phyloP scores from a whole-genome alignment of 1,284 basidiomycete genomes.

The Malassezia vespertilionis region DNA sequence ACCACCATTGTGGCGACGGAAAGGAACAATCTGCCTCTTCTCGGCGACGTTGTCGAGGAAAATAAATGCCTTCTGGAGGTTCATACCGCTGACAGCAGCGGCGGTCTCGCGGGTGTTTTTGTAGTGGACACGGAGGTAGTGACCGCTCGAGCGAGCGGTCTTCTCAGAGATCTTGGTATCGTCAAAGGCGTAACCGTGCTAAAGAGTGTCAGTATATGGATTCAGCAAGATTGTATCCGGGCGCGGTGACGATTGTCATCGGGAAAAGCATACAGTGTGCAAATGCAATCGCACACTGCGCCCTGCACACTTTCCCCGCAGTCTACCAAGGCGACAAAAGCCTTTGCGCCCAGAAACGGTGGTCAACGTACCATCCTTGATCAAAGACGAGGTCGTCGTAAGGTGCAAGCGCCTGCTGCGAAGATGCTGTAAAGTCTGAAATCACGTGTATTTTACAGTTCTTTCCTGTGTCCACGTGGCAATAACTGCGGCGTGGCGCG shows the following conservation, averaged over 20 bases:
- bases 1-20: conserved; percentile 91
- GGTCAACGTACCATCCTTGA: conserved; percentile 14
- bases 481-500: too few relatives aligned
- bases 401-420: neutral
- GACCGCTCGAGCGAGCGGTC: conserved; percentile 61
- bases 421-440: conserved; percentile 2
- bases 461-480: neutral
- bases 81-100: conserved; percentile 61
- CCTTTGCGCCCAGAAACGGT: neutral
- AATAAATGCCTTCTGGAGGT: conserved; percentile 85
- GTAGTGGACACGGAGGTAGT: conserved; percentile 98
- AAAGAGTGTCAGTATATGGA: too few relatives aligned
- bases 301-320: too few relatives aligned
- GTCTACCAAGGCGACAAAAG: neutral
- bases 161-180: conserved; percentile 45
- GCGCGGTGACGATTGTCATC: too few relatives aligned
- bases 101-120: conserved; percentile 84
- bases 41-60: conserved; percentile 91
- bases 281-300: too few relatives aligned
- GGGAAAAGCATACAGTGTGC: too few relatives aligned
- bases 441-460: conserved; percentile 17
- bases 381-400: conserved; percentile 17
- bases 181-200: conserved; percentile 47
- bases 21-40: conserved; percentile 94
- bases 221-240: too few relatives aligned